These are phyloP conservation scores for Guyanaporus albipodus DNA, from an alignment of 768 basidiomycete genomes.

Conservation along the genomic window DNA sequence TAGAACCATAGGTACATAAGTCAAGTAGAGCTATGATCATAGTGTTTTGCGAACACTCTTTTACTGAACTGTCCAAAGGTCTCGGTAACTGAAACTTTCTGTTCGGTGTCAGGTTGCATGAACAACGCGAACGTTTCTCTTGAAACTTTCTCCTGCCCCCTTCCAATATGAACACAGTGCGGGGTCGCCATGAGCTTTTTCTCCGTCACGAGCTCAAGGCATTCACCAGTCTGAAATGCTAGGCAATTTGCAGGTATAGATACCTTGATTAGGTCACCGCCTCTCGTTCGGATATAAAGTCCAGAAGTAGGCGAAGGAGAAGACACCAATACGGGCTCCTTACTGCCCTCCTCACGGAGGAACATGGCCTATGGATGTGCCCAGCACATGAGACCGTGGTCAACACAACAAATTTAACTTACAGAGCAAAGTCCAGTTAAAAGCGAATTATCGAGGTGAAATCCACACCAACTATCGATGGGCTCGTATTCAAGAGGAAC, in stretches of 20 bases:
- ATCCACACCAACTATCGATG: constrained; percentile 91
- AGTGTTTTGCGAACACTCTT: constrained; percentile 64
- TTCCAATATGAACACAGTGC: constrained; percentile 84
- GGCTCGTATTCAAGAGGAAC: constrained; percentile 51
- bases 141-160: constrained; percentile 48
- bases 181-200: constrained; percentile 85
- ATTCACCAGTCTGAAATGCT: constrained; percentile 97
- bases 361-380: constrained; percentile 67
- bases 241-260: constrained; percentile 80
- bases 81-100: constrained; percentile 60
- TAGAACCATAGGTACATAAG: constrained; percentile 11
- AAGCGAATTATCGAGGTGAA: constrained; percentile 88
- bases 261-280: constrained; percentile 75
- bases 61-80: constrained; percentile 93
- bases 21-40: constrained; percentile 21
- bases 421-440: constrained; percentile 92
- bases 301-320: constrained; percentile 78
- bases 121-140: constrained; percentile 89
- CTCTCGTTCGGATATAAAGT: constrained; percentile 86
- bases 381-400: constrained; percentile 1
- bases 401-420: constrained; percentile 21
- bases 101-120: constrained; percentile 85
- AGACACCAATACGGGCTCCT: constrained; percentile 46
- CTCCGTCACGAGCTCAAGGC: constrained; percentile 84
- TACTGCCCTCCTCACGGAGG: constrained; percentile 46